Evolutionary conservation across 176 grass and related monocot genomes (phyloP).

Genomic region (Aegilops sharonensis): DNA sequence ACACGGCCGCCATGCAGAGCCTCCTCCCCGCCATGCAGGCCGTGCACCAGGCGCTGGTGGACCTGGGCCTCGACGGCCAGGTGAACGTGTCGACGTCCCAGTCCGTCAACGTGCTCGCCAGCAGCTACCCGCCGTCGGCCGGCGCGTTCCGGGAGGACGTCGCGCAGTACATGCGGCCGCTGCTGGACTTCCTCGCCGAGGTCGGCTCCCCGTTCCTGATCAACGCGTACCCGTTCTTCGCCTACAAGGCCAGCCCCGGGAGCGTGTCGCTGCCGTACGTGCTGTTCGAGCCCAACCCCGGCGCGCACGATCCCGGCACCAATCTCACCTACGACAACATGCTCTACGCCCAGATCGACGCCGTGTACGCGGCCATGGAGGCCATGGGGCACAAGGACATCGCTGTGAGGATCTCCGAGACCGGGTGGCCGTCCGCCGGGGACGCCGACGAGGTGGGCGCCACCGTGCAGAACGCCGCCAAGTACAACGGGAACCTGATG

Average conservation of each 20-base stretch:
- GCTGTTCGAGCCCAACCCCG: constrained; percentile 71
- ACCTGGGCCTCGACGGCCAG: constrained; percentile 41
- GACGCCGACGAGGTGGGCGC: constrained; percentile 69
- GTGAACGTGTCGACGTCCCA: constrained; percentile 74
- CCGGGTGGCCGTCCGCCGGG: constrained; percentile 75
- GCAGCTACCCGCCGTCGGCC: constrained; percentile 72
- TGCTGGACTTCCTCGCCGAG: constrained; percentile 58
- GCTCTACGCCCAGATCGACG: constrained; percentile 89
- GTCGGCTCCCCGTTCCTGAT: constrained; percentile 62
- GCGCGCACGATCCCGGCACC: constrained; percentile 50
- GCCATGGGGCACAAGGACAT: constrained; percentile 57
- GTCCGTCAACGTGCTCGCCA: constrained; percentile 49
- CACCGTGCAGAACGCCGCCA: constrained; percentile 52
- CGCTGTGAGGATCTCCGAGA: constrained; percentile 63
- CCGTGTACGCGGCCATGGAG: constrained; percentile 74
- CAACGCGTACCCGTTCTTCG: constrained; percentile 91
- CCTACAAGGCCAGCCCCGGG: constrained; percentile 57
- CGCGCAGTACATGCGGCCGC: constrained; percentile 44
- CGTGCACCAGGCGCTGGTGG: constrained; percentile 54
- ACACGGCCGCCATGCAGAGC: constrained; percentile 40
- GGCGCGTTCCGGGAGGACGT: constrained; percentile 59
- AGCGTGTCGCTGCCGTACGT: constrained; percentile 70
- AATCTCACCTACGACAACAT: constrained; percentile 90
- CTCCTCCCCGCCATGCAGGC: constrained; percentile 77
- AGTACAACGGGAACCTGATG: constrained; percentile 74